phyloP scores from a whole-genome alignment of 1,139 yeast species.

The Diutina siamensis region DNA sequence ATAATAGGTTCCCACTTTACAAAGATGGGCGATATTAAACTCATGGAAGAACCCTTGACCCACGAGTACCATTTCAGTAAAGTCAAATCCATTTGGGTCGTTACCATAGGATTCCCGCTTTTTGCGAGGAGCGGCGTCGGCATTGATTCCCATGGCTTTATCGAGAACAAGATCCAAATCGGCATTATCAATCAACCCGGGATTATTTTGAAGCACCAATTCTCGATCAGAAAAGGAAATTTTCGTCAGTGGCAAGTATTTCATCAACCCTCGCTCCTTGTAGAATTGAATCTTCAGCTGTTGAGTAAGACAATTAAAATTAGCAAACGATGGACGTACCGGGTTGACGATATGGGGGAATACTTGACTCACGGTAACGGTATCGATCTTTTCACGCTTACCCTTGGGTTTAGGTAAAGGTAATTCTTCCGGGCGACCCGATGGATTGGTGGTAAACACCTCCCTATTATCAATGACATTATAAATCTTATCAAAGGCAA shows the following conservation, averaged over 20 bases:
- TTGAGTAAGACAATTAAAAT: slow-evolving; percentile 12
- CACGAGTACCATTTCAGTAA: slow-evolving; percentile 30
- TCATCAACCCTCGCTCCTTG: slow-evolving; percentile 13
- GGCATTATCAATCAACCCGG: neutral
- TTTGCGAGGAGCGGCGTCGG: neutral
- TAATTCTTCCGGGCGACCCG: neutral
- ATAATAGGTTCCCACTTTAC: slow-evolving; percentile 35
- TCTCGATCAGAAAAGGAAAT: slow-evolving; percentile 10
- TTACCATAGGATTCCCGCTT: slow-evolving; percentile 19
- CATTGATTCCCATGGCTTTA: neutral
- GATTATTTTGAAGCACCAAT: slow-evolving; percentile 7
- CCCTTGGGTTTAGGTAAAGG: neutral
- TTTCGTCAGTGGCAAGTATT: slow-evolving; percentile 9
- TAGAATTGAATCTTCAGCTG: slow-evolving; percentile 28
- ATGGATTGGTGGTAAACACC: neutral
- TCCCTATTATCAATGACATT: slow-evolving; percentile 10
- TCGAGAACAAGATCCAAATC: neutral
- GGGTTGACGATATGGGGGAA: neutral
- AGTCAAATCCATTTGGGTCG: slow-evolving; percentile 31
- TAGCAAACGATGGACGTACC: neutral
- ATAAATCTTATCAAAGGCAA: slow-evolving; percentile 15
- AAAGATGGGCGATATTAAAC: slow-evolving; percentile 28
- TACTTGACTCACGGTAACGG: slow-evolving; percentile 1
- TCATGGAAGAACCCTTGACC: slow-evolving; percentile 38
- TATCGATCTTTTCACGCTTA: neutral